These are phyloP conservation scores for Hypsizygus marmoreus DNA, from an alignment of 768 basidiomycete genomes.

Conservation along the genomic window DNA sequence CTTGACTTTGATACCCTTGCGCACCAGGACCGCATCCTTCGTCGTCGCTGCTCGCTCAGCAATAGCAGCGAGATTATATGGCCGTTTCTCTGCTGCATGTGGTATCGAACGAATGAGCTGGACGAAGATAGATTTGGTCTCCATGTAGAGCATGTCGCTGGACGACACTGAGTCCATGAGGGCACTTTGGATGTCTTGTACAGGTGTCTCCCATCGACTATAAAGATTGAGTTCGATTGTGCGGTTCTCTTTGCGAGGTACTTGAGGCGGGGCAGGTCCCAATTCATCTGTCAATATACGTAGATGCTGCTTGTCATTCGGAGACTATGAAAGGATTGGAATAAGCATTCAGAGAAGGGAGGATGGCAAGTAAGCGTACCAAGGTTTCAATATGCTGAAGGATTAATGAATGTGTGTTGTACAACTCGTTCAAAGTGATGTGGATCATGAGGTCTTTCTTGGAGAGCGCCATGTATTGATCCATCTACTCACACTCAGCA, in stretches of 20 bases:
- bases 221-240: slow-evolving; percentile 91
- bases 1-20: slow-evolving; percentile 99
- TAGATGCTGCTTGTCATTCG: slow-evolving; percentile 96
- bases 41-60: slow-evolving; percentile 97
- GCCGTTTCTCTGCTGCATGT: slow-evolving; percentile 76
- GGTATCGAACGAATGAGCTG: slow-evolving; percentile 96
- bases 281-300: slow-evolving; percentile 97
- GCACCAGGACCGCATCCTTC: slow-evolving; percentile 93
- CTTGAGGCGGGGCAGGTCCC: slow-evolving; percentile 89
- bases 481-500: slow-evolving; percentile 66
- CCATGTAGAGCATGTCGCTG: slow-evolving; percentile 99
- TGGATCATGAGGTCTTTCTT: slow-evolving; percentile 99
- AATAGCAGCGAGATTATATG: slow-evolving; percentile 84
- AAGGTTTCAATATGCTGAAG: slow-evolving; percentile 93
- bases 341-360: slow-evolving; percentile 3
- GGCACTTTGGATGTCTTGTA: slow-evolving; percentile 95
- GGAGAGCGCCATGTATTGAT: slow-evolving; percentile 99
- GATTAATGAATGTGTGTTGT: slow-evolving; percentile 96
- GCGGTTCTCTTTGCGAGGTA: slow-evolving; percentile 97
- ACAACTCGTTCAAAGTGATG: slow-evolving; percentile 98
- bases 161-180: slow-evolving; percentile 97
- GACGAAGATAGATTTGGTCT: slow-evolving; percentile 98
- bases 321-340: slow-evolving; percentile 58
- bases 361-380: slow-evolving; percentile 48
- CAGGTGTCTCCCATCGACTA: slow-evolving; percentile 98